These are phyloP conservation scores for Ophiocytium majus DNA, from an alignment of 352 stramenopile genomes.

Conservation along the genomic window DNA sequence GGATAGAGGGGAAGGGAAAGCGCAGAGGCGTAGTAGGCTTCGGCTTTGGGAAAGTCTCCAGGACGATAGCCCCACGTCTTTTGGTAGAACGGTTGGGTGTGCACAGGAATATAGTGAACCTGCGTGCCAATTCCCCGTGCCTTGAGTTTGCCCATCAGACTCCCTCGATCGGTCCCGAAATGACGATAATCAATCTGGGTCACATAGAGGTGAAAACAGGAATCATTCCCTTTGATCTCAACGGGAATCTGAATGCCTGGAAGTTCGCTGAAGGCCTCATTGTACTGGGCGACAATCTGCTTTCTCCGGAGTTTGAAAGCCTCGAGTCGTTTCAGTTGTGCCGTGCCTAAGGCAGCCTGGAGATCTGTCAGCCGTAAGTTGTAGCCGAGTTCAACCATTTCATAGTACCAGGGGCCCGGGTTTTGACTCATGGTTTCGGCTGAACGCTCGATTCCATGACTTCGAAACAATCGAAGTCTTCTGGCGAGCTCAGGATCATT, in stretches of 20 bases:
- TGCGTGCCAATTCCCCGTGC: background rate
- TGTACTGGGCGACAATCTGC: background rate
- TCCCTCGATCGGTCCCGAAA: background rate
- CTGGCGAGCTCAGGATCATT: background rate
- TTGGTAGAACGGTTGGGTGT: background rate
- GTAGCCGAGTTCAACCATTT: background rate
- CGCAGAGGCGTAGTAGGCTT: background rate
- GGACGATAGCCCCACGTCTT: background rate
- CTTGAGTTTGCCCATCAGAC: background rate
- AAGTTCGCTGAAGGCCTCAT: background rate
- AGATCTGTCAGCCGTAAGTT: background rate
- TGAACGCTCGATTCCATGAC: background rate
- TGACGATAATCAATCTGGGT: too few relatives aligned
- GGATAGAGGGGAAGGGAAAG: background rate
- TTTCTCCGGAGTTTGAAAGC: background rate
- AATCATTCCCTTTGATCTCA: background rate
- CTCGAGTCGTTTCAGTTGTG: background rate
- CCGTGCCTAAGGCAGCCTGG: background rate
- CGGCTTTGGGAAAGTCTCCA: conserved; percentile 1
- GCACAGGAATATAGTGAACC: background rate
- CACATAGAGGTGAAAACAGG: background rate
- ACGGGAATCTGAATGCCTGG: background rate
- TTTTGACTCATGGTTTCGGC: background rate
- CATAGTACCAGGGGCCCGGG: background rate
- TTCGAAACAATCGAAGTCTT: conserved; percentile 1